Conservation (phyloP, 805 yeast genomes). For the Saturnispora ahearnii region DNA sequence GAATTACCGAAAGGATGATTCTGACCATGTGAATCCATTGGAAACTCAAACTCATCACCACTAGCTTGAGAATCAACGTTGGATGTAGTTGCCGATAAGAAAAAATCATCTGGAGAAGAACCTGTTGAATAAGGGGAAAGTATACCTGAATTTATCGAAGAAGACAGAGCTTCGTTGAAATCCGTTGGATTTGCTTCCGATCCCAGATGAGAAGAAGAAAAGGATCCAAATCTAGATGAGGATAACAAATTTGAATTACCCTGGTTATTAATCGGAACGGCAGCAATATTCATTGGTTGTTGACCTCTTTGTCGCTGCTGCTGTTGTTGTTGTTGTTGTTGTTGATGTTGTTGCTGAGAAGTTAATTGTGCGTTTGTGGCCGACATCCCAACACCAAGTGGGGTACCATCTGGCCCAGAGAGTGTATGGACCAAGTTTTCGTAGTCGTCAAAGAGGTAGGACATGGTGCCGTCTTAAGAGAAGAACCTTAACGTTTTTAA, state of each 20-base stretch:
- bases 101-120: constrained; percentile 30
- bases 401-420: constrained; percentile 1
- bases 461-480: neutral
- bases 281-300: neutral
- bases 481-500: neutral
- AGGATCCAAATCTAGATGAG: constrained; percentile 15
- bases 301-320: constrained; percentile 1
- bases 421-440: constrained; percentile 7
- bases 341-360: too few relatives aligned
- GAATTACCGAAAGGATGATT: neutral
- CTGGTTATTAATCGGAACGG: neutral
- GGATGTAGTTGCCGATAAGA: constrained; percentile 17
- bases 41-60: constrained; percentile 9
- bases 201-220: constrained; percentile 16
- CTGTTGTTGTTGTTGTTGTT: constrained; percentile 1
- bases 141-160: constrained; percentile 24
- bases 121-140: constrained; percentile 30
- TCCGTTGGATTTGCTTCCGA: constrained; percentile 26
- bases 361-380: too few relatives aligned
- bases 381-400: neutral
- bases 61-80: constrained; percentile 15
- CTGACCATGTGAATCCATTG: constrained; percentile 7
- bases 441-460: constrained; percentile 11
- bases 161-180: constrained; percentile 24
- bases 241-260: neutral